Base-by-base conservation (phyloP, 257 asterid genomes). In the Solanum chmielewskii region DNA sequence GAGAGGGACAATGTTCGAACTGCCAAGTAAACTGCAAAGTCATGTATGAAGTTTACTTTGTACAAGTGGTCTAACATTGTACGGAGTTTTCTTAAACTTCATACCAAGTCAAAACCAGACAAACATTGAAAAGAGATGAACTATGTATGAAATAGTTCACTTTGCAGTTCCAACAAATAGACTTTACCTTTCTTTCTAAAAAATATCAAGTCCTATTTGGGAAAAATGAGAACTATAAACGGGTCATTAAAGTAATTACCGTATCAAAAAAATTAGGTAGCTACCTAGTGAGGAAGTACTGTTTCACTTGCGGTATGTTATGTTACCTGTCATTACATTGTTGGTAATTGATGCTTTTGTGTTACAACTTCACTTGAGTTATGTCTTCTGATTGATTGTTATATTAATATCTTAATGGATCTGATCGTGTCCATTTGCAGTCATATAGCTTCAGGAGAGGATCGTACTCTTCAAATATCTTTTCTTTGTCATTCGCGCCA, bases 361-460 rank as follows among this genome's bases (percentile, higher is more conserved):
- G 29, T 49, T 39, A 29, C 20, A 29, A 49, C 20, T 31, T 81
- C 68, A 29, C 56, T 78, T 31, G 31, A 81, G 11, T 81, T 29
- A 5, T 20, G 85, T 2, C 29, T 29, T 81, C 29, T 47, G 45
- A 27, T 49, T 18, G 85, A 49, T 27, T 81, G 27, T 81, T 49
- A 10, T 49, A 41, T 47, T 41, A 81, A 7, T 29, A 23, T 33
- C 29, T 42, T 25, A 76, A 13, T 42, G 59, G 83, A 39, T 76
- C 60, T 41, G 10, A n/a, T 90, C 85, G 82, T 87, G 42, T 81
- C 89, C 74, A 88, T 90, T 92, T 41, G 82, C 96, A 96, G 99
- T 94, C 98, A 35, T 96, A 94, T 95, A 96, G 99, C 92, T 96
- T 96, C 92, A 96, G 99, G 89, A 94, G 99, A 92, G 99, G 98